These are phyloP conservation scores for Globisporangium paddicum DNA, from an alignment of 352 stramenopile genomes.

Conservation along the genomic window DNA sequence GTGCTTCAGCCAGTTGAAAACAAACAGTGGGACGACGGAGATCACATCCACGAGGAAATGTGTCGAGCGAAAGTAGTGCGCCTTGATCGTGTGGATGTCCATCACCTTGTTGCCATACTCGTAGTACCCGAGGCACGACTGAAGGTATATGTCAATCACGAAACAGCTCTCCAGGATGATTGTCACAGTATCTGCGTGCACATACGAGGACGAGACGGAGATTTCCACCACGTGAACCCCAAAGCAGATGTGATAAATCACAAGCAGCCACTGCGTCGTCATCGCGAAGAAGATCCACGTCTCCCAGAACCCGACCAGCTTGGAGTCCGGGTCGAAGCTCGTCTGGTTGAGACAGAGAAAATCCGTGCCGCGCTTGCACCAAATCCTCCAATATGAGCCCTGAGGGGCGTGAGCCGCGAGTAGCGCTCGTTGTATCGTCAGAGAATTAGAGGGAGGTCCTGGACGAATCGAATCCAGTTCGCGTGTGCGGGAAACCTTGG, in stretches of 20 bases:
- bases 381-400: neutral
- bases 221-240: conserved; percentile 14
- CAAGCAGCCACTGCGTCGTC: conserved; percentile 31
- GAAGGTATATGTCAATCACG: conserved; percentile 43
- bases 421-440: neutral
- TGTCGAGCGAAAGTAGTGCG: conserved; percentile 34
- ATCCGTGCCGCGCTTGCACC: neutral
- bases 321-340: conserved; percentile 46
- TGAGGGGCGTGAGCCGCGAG: neutral
- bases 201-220: conserved; percentile 10
- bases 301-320: conserved; percentile 48
- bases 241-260: conserved; percentile 53
- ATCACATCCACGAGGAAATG: conserved; percentile 40
- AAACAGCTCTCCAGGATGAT: conserved; percentile 40
- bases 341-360: neutral
- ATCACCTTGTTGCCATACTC: conserved; percentile 67
- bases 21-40: conserved; percentile 36
- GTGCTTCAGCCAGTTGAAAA: conserved; percentile 29
- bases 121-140: conserved; percentile 52
- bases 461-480: conserved; percentile 24
- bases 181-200: conserved; percentile 23
- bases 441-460: neutral
- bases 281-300: conserved; percentile 34
- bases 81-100: conserved; percentile 31
- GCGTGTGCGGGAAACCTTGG: conserved; percentile 23